A percentile compares a stretch with the other conserved stretches of the same genome.
phyloP scores from a whole-genome alignment of 2,329 filamentous ascomycete species.

The Biscogniauxia marginata region DNA sequence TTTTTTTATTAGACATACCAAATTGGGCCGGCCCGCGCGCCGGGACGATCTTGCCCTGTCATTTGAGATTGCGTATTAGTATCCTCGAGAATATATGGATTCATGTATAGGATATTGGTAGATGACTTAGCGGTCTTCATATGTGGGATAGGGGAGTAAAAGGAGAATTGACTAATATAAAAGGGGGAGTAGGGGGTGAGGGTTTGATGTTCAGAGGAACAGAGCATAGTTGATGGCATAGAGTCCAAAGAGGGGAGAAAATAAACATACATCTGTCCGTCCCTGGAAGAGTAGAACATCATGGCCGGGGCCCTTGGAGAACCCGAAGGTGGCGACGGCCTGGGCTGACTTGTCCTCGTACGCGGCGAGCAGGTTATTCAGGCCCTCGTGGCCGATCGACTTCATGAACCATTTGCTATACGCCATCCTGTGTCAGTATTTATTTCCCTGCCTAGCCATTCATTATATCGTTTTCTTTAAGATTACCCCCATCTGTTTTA shows the following conservation, averaged over 20 bases:
- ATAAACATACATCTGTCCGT: constrained; percentile 64
- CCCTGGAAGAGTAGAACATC: constrained; percentile 90
- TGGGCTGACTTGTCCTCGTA: constrained; percentile 90
- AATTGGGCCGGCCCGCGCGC: constrained; percentile 79
- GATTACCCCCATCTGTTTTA: neutral
- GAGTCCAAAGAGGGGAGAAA: too few relatives aligned
- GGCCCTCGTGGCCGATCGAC: constrained; percentile 74
- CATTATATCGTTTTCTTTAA: too few relatives aligned
- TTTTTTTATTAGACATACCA: constrained; percentile 54
- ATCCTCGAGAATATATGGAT: neutral
- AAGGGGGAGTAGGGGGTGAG: neutral
- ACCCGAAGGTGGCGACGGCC: constrained; percentile 95
- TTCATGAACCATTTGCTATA: constrained; percentile 90
- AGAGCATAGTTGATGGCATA: too few relatives aligned
- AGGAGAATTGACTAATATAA: neutral
- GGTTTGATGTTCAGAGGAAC: too few relatives aligned
- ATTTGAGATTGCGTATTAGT: neutral
- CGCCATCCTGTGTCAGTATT: constrained; percentile 2
- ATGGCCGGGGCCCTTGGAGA: constrained; percentile 79
- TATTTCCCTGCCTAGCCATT: too few relatives aligned
- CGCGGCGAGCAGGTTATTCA: constrained; percentile 86
- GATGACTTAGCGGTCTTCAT: too few relatives aligned
- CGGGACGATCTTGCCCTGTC: constrained; percentile 73
- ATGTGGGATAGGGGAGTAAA: neutral
- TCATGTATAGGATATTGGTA: neutral